Percentiles rank a stretch among this genome's conserved stretches.
Evolutionary conservation across 805 yeast genomes (phyloP).

Genomic region (Vanderwaltozyma verrucispora): DNA sequence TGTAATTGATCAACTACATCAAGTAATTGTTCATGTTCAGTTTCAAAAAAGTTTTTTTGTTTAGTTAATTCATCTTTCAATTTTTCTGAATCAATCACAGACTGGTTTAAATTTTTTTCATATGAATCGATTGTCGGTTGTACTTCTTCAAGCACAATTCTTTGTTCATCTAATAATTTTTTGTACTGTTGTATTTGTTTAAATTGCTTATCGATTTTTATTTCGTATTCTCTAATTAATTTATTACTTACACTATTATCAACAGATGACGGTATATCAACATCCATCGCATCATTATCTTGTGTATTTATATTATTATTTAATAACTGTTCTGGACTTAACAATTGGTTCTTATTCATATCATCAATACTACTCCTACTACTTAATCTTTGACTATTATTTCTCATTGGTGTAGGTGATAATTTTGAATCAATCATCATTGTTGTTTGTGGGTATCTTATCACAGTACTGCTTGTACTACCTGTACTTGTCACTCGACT

Average conservation of each 20-base stretch:
- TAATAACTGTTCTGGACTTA: neutral
- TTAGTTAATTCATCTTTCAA: slow-evolving; percentile 19
- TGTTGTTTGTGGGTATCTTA: slow-evolving; percentile 5
- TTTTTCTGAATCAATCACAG: slow-evolving; percentile 16
- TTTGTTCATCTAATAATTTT: slow-evolving; percentile 23
- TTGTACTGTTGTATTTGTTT: slow-evolving; percentile 19
- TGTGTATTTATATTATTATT: neutral
- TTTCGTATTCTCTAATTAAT: slow-evolving; percentile 6
- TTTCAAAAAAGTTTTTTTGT: slow-evolving; percentile 19
- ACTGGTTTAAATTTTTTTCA: slow-evolving; percentile 25
- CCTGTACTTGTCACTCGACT: slow-evolving; percentile 5
- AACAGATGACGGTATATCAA: slow-evolving; percentile 8
- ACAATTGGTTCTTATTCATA: neutral
- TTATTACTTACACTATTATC: slow-evolving; percentile 3
- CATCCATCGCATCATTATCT: slow-evolving; percentile 8
- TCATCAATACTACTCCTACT: neutral
- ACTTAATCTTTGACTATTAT: neutral
- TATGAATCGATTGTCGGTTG: slow-evolving; percentile 25
- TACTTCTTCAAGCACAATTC: slow-evolving; percentile 23
- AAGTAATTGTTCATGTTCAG: slow-evolving; percentile 24
- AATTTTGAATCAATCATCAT: slow-evolving; percentile 2
- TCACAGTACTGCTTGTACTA: slow-evolving; percentile 7
- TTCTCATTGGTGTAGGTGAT: slow-evolving; percentile 14
- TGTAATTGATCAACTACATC: slow-evolving; percentile 26
- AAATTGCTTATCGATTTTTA: slow-evolving; percentile 12